Base-by-base conservation (phyloP, 1,139 yeast species). In the Entelexis paramagnoliae region DNA sequence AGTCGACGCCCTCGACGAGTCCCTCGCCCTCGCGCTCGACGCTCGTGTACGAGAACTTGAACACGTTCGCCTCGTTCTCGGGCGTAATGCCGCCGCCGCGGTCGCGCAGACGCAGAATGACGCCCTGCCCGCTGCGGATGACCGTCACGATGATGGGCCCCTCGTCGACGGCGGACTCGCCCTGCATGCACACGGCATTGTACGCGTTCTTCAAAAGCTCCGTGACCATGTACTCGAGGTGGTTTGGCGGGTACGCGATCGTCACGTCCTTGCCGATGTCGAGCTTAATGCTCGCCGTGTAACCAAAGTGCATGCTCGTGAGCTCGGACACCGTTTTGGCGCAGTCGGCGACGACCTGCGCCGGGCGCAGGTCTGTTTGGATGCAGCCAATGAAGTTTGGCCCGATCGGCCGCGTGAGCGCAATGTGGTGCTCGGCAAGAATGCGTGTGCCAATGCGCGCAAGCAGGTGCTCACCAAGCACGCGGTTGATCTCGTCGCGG, bases 151-250 rank as follows among this genome's bases (percentile, higher is more conserved):
- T 72, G 1, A 89, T 78, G 1, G 95, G 93, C n/a, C 48, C 29
- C 17, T 72, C 75, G 1, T 69, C 67, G 4, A 77, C 72, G 1
- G 63, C 70, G 35, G 65, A 66, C 55, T 78, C 80, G 55, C 79
- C 80, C 63, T 86, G 96, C 34, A 11, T n/a, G 47, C 88, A 81
- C 48, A 85, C 88, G 0, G 97, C 93, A 51, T 96, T 70, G 58
- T 83, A 81, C 2, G 95, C 77, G 65, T 89, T 89, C 65, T 89
- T 89, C 61, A 89, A 72, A n/a, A 89, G 66, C 66, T 89, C 98
- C 22, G 85, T 85, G 50, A 88, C 72, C 46, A 89, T 79, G 63
- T 91, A 89, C 65, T 89, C 96, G 49, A 91, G 67, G 63, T 89
- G 95, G 50, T 81, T 82, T 33, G 91, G 89, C 46, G 89, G 82